Base-by-base conservation (phyloP, 129 eudicot genomes). In the Sambucus nigra region DNA sequence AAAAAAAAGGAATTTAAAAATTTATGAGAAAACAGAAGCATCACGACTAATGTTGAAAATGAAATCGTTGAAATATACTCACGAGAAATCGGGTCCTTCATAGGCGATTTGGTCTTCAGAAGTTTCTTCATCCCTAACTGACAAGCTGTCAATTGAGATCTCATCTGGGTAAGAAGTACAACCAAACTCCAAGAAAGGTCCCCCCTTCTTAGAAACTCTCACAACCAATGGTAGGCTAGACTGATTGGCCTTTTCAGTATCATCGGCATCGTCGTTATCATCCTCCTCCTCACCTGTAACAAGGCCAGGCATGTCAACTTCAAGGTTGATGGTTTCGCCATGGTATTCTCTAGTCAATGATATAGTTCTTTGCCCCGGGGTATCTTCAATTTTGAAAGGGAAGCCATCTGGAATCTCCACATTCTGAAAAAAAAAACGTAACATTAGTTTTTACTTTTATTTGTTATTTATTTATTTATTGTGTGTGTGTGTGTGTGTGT, bases 61-160 rank as follows among this genome's bases (percentile, higher is more conserved):
- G 23, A 66, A 2, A 35, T 5, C 10, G 6, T n/a, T 7, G 13
- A 15, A 18, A 8, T 21, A 35, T 7, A 79, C 99, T 82, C 53
- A 92, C 99, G 63, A 56, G 51, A 86, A 92, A 41, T 80, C 78
- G 1, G 94, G 96, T 60, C 96, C 96, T 52, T 92, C 94, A 14
- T 92, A 92, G 11, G 94, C 82, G 53, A 80, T 69, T 38, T 73
- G 74, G 31, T 91, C 99, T 15, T 91, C 95, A 28, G 77, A 1
- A 75, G 7, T 61, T 14, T 82, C 72, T 11, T 95, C 82, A 52
- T 85, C 76, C 61, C 74, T 85, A 0, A 91, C 73, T 0, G 87
- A 66, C 52, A 86, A 71, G 68, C 70, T 70, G 47, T 86, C 89
- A 5, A 92, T 86, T 0, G 60, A 59, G 29, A 92, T 69, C 71